Evolutionary conservation across 352 stramenopile species (phyloP), one percentile per base, ranked within the genome.

Genomic region (Phytophthora cactorum): DNA sequence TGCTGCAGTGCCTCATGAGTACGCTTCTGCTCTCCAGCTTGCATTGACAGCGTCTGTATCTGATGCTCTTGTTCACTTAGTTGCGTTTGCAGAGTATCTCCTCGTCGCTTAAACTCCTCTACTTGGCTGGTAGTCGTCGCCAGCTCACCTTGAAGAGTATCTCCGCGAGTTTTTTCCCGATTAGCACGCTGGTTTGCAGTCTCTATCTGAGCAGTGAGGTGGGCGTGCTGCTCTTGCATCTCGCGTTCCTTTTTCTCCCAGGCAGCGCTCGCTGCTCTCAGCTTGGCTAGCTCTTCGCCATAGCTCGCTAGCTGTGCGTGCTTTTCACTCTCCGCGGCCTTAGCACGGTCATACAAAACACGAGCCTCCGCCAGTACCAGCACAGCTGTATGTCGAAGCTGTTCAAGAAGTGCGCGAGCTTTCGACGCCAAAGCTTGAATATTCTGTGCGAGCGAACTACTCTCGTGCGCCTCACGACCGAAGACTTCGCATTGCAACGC

Each of bases 251-350:
- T 69, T 38, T 84, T 82, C 38, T 92, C 81, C 50, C 74, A 86
- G 31, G 74, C 68, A 4, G 63, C 50, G 28, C 75, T 88, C 11
- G 77, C 68, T 46, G 79, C 66, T 66, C 84, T 89, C 4, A 92
- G 45, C 29, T 79, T 74, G 5, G 74, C 69, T n/a, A 92, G 68
- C 36, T 95, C 84, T 41, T 89, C 81, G 15, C 88, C 74, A 4
- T 90, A 74, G n/a, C 90, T 87, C 8, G 81, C 83, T 14, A 93
- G 57, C 31, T 93, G 83, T 50, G 90, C 83, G 51, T 93, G 84
- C 55, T 93, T 96, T 56, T 92, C 86, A 32, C 82, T 81, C 41
- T 96, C 84, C 3, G 71, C 81, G 47, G 85, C 75, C 55, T 93
- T 96, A 0, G 84, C 84, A 36, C 82, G 84, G 15, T 93, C 82